Conservation (phyloP, 129 eudicot species). For the Flaveria ramosissima region DNA sequence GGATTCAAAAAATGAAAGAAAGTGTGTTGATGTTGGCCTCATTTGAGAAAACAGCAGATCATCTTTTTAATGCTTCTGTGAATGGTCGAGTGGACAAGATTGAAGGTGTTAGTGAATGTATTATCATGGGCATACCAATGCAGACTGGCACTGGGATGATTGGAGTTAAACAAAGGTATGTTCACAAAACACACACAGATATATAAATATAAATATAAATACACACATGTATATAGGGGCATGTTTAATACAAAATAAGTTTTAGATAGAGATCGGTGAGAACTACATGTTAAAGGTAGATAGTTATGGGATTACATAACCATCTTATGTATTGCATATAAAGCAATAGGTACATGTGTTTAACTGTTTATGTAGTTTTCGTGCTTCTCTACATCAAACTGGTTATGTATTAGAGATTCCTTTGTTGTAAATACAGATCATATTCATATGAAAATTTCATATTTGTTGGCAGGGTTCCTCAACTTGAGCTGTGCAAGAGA, state of each 20-base stretch:
- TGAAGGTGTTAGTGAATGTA: constrained; percentile 90
- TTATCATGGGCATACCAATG: constrained; percentile 92
- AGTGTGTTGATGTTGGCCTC: constrained; percentile 93
- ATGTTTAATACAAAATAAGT: background rate
- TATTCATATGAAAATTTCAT: background rate
- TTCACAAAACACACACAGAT: background rate
- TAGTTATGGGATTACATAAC: background rate
- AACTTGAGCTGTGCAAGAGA: constrained; percentile 45
- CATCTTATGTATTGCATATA: background rate
- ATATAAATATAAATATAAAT: too few relatives aligned
- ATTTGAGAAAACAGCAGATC: constrained; percentile 88
- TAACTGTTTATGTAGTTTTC: background rate
- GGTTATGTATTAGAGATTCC: too few relatives aligned
- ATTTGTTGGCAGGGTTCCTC: constrained; percentile 43
- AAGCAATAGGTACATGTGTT: background rate
- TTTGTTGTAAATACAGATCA: too few relatives aligned
- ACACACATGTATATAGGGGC: background rate
- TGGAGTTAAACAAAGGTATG: constrained; percentile 70
- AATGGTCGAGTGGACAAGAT: constrained; percentile 81
- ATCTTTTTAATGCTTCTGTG: constrained; percentile 82
- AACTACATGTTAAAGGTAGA: too few relatives aligned
- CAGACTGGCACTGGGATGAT: constrained; percentile 83
- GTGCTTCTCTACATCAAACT: too few relatives aligned
- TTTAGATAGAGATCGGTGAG: too few relatives aligned
- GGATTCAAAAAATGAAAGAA: constrained; percentile 87